A percentile compares a stretch with the other conserved stretches of the same genome.
Conservation (phyloP, 495 filamentous ascomycete species). For the Talaromyces borbonicus region DNA sequence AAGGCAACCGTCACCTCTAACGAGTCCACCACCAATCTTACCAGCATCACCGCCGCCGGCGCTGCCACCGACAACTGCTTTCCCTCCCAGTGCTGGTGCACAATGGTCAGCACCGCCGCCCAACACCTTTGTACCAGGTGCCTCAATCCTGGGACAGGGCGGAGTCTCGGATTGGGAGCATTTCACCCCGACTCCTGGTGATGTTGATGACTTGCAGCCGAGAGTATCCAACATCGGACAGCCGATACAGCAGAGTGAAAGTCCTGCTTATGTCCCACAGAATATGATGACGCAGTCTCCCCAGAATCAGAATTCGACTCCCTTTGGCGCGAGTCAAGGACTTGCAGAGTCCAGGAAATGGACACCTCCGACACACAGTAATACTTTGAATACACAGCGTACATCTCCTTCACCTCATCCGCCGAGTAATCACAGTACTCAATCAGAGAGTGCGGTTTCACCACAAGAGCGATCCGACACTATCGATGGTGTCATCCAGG, state of each 20-base stretch:
- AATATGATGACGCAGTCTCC: constrained; percentile 13
- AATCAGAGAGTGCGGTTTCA: constrained; percentile 18
- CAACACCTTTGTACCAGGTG: constrained; percentile 9
- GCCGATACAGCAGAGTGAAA: not conserved
- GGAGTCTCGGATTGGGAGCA: constrained; percentile 55
- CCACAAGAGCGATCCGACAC: constrained; percentile 22
- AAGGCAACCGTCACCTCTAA: not conserved
- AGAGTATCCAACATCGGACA: not conserved
- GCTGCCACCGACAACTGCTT: not conserved
- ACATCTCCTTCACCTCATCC: constrained; percentile 11
- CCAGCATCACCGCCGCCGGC: not conserved
- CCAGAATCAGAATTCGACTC: not conserved
- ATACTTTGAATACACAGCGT: not conserved
- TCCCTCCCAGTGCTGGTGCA: not conserved
- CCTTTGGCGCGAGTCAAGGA: not conserved
- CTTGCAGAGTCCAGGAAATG: not conserved
- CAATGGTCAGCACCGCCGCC: not conserved
- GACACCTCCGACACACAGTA: not conserved
- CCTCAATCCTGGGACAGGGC: constrained; percentile 42
- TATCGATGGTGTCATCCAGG: constrained; percentile 36
- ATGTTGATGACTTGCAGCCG: constrained; percentile 17
- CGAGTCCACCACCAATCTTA: constrained; percentile 3
- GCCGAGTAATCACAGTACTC: constrained; percentile 20
- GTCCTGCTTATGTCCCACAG: constrained; percentile 17
- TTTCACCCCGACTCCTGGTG: constrained; percentile 27